Conservation (phyloP, 2,329 filamentous ascomycete genomes). For the Aspergillus sp. region DNA sequence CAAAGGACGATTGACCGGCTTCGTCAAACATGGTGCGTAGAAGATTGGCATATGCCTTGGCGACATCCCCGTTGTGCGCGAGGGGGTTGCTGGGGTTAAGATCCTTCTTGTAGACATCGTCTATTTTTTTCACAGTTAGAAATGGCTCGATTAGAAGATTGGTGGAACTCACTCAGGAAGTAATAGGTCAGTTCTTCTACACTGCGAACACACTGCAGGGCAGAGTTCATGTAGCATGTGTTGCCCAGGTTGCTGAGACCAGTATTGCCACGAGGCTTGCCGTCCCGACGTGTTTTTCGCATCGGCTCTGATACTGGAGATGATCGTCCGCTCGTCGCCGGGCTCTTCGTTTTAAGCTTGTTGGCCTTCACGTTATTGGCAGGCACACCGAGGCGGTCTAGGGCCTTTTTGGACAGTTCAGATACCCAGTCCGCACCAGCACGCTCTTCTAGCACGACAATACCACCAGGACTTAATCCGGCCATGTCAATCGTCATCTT, state of each 20-base stretch:
- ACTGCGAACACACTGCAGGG: constrained; percentile 88
- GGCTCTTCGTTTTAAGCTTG: constrained; percentile 40
- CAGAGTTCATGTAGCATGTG: constrained; percentile 99
- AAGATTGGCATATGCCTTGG: constrained; percentile 76
- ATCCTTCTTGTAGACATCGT: constrained; percentile 71
- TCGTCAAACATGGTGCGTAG: constrained; percentile 77
- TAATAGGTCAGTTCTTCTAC: constrained; percentile 93
- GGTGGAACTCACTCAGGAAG: constrained; percentile 60
- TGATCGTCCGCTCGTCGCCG: constrained; percentile 60
- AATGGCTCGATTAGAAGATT: background rate
- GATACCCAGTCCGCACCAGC: constrained; percentile 60
- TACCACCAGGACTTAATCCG: constrained; percentile 69
- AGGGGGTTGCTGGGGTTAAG: constrained; percentile 84
- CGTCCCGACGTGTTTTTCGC: constrained; percentile 66
- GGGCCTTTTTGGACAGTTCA: constrained; percentile 45
- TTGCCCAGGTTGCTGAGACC: constrained; percentile 91
- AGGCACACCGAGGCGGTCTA: constrained; percentile 53
- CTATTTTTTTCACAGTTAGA: constrained; percentile 27
- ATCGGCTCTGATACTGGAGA: constrained; percentile 70
- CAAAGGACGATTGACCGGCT: constrained; percentile 64
- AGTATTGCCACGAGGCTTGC: constrained; percentile 71
- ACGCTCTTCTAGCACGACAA: constrained; percentile 81
- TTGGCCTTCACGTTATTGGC: constrained; percentile 35
- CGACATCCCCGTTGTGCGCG: constrained; percentile 81
- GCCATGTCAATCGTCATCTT: constrained; percentile 63